These are phyloP conservation scores for Rhodotorula sphaerocarpa DNA, from an alignment of 768 basidiomycete species.

Conservation along the genomic window DNA sequence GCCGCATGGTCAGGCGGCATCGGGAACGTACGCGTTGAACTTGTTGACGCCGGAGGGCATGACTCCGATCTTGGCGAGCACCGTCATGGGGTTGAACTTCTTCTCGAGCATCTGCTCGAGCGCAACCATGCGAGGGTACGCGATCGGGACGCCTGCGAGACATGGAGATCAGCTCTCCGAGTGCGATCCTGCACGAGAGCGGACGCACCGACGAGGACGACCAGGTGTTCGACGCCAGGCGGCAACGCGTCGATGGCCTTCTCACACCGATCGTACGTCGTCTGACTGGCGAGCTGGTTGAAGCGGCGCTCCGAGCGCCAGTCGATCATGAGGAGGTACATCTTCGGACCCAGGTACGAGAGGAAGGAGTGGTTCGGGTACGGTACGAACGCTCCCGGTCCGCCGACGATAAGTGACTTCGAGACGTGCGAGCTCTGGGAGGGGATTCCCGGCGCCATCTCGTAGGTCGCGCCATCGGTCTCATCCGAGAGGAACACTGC, in stretches of 20 bases:
- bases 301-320: slow-evolving; percentile 75
- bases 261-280: slow-evolving; percentile 68
- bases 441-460: slow-evolving; percentile 36
- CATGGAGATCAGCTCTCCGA: background rate
- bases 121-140: slow-evolving; percentile 75
- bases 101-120: slow-evolving; percentile 60
- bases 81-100: slow-evolving; percentile 70
- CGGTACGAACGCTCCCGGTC: slow-evolving; percentile 65
- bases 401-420: slow-evolving; percentile 62
- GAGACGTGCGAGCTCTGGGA: slow-evolving; percentile 53
- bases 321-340: slow-evolving; percentile 43
- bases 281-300: slow-evolving; percentile 65
- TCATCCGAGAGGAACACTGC: slow-evolving; percentile 49
- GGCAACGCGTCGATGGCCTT: slow-evolving; percentile 57
- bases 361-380: slow-evolving; percentile 75
- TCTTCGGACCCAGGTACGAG: slow-evolving; percentile 67
- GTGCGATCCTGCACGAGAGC: background rate
- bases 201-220: slow-evolving; percentile 64
- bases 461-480: slow-evolving; percentile 56
- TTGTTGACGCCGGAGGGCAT: slow-evolving; percentile 55
- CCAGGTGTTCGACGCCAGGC: slow-evolving; percentile 63
- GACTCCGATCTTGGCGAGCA: slow-evolving; percentile 58
- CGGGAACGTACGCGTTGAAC: slow-evolving; percentile 61
- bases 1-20: no score
- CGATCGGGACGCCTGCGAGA: slow-evolving; percentile 46